Evolutionary conservation across 495 filamentous ascomycete species (phyloP).

Genomic region (Daldinia vernicosa): DNA sequence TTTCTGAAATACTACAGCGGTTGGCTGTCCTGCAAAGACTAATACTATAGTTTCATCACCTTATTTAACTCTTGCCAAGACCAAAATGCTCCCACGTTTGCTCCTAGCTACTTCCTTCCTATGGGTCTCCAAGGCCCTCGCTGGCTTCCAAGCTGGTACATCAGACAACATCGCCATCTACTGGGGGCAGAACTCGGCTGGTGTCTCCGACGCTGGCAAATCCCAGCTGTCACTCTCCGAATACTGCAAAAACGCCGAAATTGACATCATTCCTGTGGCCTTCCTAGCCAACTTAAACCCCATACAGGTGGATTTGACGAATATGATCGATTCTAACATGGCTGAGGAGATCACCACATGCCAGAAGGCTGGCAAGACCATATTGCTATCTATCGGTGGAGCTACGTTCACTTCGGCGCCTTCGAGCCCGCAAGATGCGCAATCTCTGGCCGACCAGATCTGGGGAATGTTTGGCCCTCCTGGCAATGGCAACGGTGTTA

Average conservation of each 20-base stretch:
- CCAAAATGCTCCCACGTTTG: slow-evolving; percentile 13
- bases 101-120: slow-evolving; percentile 2
- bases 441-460: slow-evolving; percentile 64
- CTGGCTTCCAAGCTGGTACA: slow-evolving; percentile 58
- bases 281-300: slow-evolving; percentile 68
- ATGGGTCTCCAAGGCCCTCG: slow-evolving; percentile 31
- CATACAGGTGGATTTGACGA: slow-evolving; percentile 62
- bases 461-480: slow-evolving; percentile 70
- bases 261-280: slow-evolving; percentile 65
- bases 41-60: background rate
- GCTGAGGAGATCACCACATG: slow-evolving; percentile 64
- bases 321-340: slow-evolving; percentile 60
- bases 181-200: slow-evolving; percentile 56
- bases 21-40: background rate
- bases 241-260: slow-evolving; percentile 35
- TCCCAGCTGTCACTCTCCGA: slow-evolving; percentile 36
- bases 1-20: background rate
- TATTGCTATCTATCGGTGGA: slow-evolving; percentile 71
- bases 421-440: slow-evolving; percentile 57
- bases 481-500: slow-evolving; percentile 25
- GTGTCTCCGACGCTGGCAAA: slow-evolving; percentile 2
- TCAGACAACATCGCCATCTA: slow-evolving; percentile 71
- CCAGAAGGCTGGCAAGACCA: slow-evolving; percentile 67
- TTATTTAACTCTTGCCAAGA: background rate
- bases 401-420: slow-evolving; percentile 59